Base-by-base conservation (phyloP, 768 basidiomycete species). In the Clavaria fumosa region DNA sequence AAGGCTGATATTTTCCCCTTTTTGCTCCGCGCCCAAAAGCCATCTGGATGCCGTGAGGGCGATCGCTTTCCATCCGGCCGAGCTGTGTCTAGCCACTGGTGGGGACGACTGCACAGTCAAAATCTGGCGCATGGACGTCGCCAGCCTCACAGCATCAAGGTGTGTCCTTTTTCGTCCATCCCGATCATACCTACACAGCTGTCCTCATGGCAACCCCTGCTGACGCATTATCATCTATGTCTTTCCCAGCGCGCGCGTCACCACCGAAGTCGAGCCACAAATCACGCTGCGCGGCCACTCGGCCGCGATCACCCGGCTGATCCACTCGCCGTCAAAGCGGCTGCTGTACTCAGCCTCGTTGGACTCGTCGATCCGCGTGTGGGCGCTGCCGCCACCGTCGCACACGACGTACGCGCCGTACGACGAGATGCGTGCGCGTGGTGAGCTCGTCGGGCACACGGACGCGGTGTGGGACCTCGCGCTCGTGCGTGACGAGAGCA, bases 381-480 rank as follows among this genome's bases (percentile, higher is more conserved):
- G 91, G 93, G 72, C 73, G 6, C 60, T 91, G 23, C 90, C 93
- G 5, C 47, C 69, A 5, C 58, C 69, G 3, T 66, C 74, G 23
- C 82, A 88, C 56, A 83, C 86, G 37, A 86, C 90, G 11, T 99
- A 96, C 56, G 82, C 84, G 1, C 78, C 89, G 0, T 89, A 84
- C 53, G 90, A 97, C 48, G 70, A 82, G 34, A 75, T 75, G 0
- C 69, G 78, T 3, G 67, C 75, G 20, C 69, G 81, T 24, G 80
- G 80, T 23, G 77, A 81, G 45, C 68, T 97, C 20, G 75, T 91
- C 21, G 89, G 91, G 3, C 88, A 95, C 54, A 86, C 88, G 4
- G 91, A 99, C 53, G 88, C 88, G 4, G 82, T 96, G 18, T 99
- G 95, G 95, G 95, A 90, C 52, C 62, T 97, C 35, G 79, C 83